Evolutionary conservation across 2,329 filamentous ascomycete species (phyloP).

Genomic region (Zymoseptoria passerinii): DNA sequence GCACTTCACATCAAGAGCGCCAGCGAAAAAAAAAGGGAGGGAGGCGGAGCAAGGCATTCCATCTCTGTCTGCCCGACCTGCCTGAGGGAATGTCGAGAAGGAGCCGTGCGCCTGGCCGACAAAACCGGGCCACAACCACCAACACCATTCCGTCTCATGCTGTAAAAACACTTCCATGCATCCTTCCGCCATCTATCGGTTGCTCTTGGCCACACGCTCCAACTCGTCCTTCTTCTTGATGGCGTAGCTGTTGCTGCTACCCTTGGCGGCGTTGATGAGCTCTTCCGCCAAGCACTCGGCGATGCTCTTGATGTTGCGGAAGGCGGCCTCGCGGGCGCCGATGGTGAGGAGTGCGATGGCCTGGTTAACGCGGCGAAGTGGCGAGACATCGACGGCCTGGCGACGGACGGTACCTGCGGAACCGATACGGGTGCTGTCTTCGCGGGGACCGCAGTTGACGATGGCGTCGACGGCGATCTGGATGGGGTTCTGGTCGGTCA

Average conservation of each 20-base stretch:
- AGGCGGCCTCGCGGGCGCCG: slow-evolving; percentile 94
- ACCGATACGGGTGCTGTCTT: slow-evolving; percentile 99
- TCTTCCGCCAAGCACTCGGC: slow-evolving; percentile 99
- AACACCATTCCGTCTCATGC: slow-evolving; percentile 18
- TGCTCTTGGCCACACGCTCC: slow-evolving; percentile 99
- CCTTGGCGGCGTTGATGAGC: slow-evolving; percentile 99
- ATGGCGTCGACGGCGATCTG: slow-evolving; percentile 99
- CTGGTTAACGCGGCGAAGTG: slow-evolving; percentile 99
- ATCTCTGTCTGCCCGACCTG: slow-evolving; percentile 6
- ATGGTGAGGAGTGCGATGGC: slow-evolving; percentile 98
- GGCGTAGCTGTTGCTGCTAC: slow-evolving; percentile 99
- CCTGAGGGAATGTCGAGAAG: slow-evolving; percentile 2
- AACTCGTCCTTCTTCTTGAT: slow-evolving; percentile 99
- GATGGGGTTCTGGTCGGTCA: slow-evolving; percentile 99
- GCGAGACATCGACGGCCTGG: slow-evolving; percentile 99
- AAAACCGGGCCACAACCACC: slow-evolving; percentile 6
- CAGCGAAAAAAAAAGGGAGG: slow-evolving; percentile 4
- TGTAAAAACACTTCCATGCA: slow-evolving; percentile 6
- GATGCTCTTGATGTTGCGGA: slow-evolving; percentile 99
- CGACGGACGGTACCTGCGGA: slow-evolving; percentile 98
- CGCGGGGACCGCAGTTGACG: slow-evolving; percentile 99
- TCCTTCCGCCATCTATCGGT: slow-evolving; percentile 68
- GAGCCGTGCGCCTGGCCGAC: neutral
- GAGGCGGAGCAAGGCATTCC: slow-evolving; percentile 4
- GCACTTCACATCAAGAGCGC: slow-evolving; percentile 10